Percentiles rank a stretch among this genome's conserved stretches.
Conservation (phyloP, 2,329 filamentous ascomycete species). For the Neoascochyta sp. region DNA sequence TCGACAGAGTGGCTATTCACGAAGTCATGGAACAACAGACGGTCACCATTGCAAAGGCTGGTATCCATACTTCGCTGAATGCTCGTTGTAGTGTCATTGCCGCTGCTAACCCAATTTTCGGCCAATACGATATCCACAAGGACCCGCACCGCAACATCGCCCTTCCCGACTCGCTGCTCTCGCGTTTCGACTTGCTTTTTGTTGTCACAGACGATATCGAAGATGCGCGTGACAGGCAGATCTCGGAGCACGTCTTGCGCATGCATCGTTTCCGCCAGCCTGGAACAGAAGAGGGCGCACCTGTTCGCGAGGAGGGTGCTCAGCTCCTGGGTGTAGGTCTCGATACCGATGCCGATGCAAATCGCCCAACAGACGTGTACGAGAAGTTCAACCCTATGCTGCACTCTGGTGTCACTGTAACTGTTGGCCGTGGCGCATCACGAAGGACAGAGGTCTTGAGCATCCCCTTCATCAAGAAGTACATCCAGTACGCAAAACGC, state of each 20-base stretch:
- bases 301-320: constrained; percentile 80
- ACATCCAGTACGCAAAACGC: constrained; percentile 95
- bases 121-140: constrained; percentile 97
- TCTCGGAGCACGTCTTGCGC: constrained; percentile 93
- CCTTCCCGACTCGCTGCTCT: constrained; percentile 89
- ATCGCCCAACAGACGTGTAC: constrained; percentile 79
- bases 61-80: constrained; percentile 95
- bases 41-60: constrained; percentile 96
- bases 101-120: constrained; percentile 95
- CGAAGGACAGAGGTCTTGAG: constrained; percentile 84
- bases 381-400: constrained; percentile 97
- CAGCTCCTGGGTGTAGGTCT: constrained; percentile 86
- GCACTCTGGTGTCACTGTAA: constrained; percentile 81
- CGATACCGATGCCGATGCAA: constrained; percentile 70
- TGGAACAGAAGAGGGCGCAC: constrained; percentile 88
- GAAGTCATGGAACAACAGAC: constrained; percentile 99
- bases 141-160: constrained; percentile 99
- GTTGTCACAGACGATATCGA: constrained; percentile 98
- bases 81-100: constrained; percentile 95
- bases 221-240: constrained; percentile 80
- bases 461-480: constrained; percentile 99
- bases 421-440: constrained; percentile 67
- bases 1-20: constrained; percentile 96
- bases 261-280: constrained; percentile 96
- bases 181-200: constrained; percentile 97